A percentile compares a stretch with the other conserved stretches of the same genome.
Evolutionary conservation across 2,329 filamentous ascomycete species (phyloP).

Genomic region (Microcyclospora tardicrescens): DNA sequence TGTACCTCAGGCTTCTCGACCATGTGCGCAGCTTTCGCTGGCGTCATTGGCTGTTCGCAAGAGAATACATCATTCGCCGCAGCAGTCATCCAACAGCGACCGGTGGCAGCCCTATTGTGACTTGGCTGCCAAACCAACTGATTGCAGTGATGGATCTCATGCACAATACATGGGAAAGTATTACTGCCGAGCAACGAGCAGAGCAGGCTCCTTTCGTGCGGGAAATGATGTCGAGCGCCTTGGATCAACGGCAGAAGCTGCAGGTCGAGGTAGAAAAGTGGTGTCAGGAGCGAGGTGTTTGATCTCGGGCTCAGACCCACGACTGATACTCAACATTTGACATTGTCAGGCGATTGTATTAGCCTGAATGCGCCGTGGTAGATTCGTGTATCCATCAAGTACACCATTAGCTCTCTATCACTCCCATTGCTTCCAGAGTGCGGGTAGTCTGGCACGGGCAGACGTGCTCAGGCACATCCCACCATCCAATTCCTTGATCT

Average conservation of each 20-base stretch:
- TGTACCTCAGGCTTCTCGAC: constrained; percentile 44
- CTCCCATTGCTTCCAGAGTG: constrained; percentile 14
- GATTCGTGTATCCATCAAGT: no score
- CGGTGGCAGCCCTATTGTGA: constrained; percentile 69
- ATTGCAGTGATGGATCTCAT: constrained; percentile 62
- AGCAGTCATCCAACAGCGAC: constrained; percentile 66
- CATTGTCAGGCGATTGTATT: no score
- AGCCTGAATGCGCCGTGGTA: no score
- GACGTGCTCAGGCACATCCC: constrained; percentile 61
- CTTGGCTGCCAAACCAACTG: constrained; percentile 73
- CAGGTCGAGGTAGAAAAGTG: constrained; percentile 65
- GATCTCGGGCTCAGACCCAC: no score
- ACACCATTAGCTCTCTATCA: background rate
- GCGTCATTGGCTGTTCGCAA: constrained; percentile 75
- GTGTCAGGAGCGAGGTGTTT: constrained; percentile 29
- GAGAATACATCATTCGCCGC: constrained; percentile 72
- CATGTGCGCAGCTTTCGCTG: constrained; percentile 72
- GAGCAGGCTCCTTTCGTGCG: constrained; percentile 11
- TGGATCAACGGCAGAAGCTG: constrained; percentile 51
- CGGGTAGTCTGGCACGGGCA: constrained; percentile 21
- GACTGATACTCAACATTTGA: no score
- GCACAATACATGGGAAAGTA: constrained; percentile 41
- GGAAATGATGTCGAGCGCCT: constrained; percentile 54
- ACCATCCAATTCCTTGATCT: constrained; percentile 62
- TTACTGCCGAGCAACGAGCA: constrained; percentile 8